These are phyloP conservation scores for Penicillium odoratum DNA, from an alignment of 495 filamentous ascomycete genomes.

Conservation along the genomic window DNA sequence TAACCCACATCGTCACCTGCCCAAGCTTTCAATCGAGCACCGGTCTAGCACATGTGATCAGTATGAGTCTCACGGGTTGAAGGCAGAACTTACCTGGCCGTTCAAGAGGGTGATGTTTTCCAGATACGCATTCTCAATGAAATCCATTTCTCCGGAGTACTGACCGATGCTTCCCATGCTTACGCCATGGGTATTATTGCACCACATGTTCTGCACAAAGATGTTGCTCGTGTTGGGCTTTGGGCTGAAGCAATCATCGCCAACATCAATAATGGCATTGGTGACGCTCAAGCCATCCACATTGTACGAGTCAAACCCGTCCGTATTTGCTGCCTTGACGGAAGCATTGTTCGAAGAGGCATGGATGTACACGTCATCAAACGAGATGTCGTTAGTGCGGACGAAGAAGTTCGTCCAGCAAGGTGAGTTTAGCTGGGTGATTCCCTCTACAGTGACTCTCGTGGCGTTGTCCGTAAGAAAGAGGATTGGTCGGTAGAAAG, in stretches of 20 bases:
- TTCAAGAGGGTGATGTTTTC: conserved; percentile 59
- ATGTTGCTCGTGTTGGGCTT: conserved; percentile 60
- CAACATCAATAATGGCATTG: conserved; percentile 51
- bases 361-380: conserved; percentile 54
- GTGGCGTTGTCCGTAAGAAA: conserved; percentile 60
- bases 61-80: neutral
- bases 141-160: conserved; percentile 51
- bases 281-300: conserved; percentile 49
- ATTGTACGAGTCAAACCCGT: conserved; percentile 58
- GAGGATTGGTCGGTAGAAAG: conserved; percentile 54
- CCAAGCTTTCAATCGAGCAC: conserved; percentile 59
- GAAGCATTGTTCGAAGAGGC: conserved; percentile 53
- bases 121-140: conserved; percentile 54
- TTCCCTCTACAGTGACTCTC: conserved; percentile 52
- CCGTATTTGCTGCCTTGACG: conserved; percentile 54
- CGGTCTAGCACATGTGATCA: conserved; percentile 36
- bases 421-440: conserved; percentile 57
- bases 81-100: conserved; percentile 33
- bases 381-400: conserved; percentile 50
- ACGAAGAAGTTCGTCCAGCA: conserved; percentile 63
- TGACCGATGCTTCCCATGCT: conserved; percentile 60
- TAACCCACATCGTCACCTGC: conserved; percentile 52
- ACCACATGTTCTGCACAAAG: conserved; percentile 57
- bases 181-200: conserved; percentile 58
- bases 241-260: conserved; percentile 61